These are phyloP conservation scores for Marasmius oreades DNA, from an alignment of 1,284 basidiomycete species.

Conservation along the genomic window DNA sequence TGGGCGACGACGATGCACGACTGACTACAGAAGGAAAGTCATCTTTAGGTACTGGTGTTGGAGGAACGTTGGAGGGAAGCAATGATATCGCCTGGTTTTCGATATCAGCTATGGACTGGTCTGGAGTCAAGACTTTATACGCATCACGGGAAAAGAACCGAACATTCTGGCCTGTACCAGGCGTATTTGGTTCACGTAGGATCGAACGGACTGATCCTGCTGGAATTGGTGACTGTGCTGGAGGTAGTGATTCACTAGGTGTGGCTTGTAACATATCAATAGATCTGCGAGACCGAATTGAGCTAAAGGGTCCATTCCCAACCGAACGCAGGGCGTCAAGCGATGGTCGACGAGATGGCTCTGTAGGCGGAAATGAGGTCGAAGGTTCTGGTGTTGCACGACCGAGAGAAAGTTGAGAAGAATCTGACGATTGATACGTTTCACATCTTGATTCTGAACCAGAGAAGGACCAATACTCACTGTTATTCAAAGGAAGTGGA, in stretches of 20 bases:
- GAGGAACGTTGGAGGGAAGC: background rate
- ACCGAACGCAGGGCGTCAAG: conserved; percentile 22
- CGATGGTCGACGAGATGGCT: conserved; percentile 23
- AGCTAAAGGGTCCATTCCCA: conserved; percentile 14
- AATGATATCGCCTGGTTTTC: conserved; percentile 28
- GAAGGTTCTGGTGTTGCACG: conserved; percentile 31
- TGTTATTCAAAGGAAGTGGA: conserved; percentile 39
- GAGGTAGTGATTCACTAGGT: conserved; percentile 4
- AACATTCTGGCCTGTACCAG: conserved; percentile 70
- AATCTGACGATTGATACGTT: conserved; percentile 22
- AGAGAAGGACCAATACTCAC: conserved; percentile 27
- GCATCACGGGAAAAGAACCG: conserved; percentile 71
- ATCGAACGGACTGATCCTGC: conserved; percentile 63
- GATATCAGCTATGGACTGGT: conserved; percentile 44
- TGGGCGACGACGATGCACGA: conserved; percentile 27
- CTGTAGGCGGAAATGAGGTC: conserved; percentile 17
- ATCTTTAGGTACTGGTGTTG: background rate
- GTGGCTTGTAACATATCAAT: conserved; percentile 23
- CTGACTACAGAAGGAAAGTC: conserved; percentile 19
- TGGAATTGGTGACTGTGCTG: conserved; percentile 24
- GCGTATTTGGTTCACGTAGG: conserved; percentile 63
- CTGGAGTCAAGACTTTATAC: conserved; percentile 59
- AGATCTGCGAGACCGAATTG: conserved; percentile 26
- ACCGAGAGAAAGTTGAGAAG: conserved; percentile 44
- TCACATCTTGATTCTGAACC: conserved; percentile 8